Evolutionary conservation across 129 eudicot genomes (phyloP).

Genomic region (Lonicera japonica): DNA sequence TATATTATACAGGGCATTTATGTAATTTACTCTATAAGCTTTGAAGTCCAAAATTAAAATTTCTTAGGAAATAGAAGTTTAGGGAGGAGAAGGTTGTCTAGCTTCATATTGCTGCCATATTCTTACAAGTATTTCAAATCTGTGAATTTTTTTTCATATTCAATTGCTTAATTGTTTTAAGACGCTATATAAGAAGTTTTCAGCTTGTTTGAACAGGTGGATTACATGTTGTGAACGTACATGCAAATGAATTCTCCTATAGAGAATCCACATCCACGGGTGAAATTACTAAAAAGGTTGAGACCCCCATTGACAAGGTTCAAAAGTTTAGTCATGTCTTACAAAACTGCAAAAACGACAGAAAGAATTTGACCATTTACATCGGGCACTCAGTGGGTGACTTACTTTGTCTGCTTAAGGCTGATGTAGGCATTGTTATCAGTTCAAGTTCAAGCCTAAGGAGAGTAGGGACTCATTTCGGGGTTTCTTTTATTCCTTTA

Average conservation of each 20-base stretch:
- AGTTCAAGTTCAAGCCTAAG: conserved; percentile 72
- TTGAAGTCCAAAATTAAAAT: no score
- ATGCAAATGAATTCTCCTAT: conserved; percentile 73
- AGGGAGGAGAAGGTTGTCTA: no score
- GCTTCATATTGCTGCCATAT: no score
- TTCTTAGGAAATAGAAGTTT: not conserved
- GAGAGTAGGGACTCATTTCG: conserved; percentile 70
- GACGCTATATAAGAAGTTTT: no score
- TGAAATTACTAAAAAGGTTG: conserved; percentile 57
- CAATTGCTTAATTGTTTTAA: no score
- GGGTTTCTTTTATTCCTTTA: conserved; percentile 72
- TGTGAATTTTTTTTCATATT: no score
- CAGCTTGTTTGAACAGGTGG: conserved; percentile 66
- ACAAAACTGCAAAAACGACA: conserved; percentile 27
- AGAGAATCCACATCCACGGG: conserved; percentile 67
- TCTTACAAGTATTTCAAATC: no score
- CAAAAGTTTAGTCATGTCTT: conserved; percentile 44
- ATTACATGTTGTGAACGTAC: conserved; percentile 41
- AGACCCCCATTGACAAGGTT: conserved; percentile 85
- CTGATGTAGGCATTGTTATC: conserved; percentile 86
- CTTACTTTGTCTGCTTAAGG: conserved; percentile 84
- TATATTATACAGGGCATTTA: no score
- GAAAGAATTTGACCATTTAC: conserved; percentile 42
- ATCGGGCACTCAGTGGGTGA: conserved; percentile 96
- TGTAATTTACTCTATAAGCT: no score